Conservation (phyloP, 257 asterid genomes). For the Petunia secreta region DNA sequence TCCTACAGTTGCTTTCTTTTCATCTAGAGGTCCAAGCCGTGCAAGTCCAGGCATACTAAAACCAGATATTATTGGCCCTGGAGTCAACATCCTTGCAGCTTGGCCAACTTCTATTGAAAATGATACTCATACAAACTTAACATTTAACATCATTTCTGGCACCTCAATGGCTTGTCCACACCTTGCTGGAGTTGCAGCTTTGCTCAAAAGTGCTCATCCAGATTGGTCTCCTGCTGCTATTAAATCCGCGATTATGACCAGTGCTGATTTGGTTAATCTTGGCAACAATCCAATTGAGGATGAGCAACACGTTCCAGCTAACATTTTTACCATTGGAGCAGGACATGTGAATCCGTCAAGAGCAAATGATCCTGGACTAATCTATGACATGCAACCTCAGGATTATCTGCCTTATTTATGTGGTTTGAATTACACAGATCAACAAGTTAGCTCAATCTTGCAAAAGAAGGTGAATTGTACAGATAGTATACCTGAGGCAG, state of each 20-base stretch:
- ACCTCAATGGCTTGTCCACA: slow-evolving; percentile 44
- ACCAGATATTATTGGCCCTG: slow-evolving; percentile 40
- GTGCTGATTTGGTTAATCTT: slow-evolving; percentile 29
- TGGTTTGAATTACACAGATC: slow-evolving; percentile 29
- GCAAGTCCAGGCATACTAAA: slow-evolving; percentile 38
- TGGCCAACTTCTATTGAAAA: slow-evolving; percentile 19
- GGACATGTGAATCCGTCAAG: slow-evolving; percentile 33
- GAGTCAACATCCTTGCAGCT: slow-evolving; percentile 41
- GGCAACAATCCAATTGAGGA: slow-evolving; percentile 21
- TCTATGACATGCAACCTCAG: slow-evolving; percentile 27
- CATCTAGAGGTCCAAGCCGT: slow-evolving; percentile 35
- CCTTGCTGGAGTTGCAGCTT: slow-evolving; percentile 37
- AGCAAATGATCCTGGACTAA: slow-evolving; percentile 35
- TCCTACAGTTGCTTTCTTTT: slow-evolving; percentile 38
- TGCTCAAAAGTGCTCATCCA: slow-evolving; percentile 34
- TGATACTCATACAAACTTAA: slow-evolving; percentile 14
- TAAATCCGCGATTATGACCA: slow-evolving; percentile 40
- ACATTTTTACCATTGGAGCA: slow-evolving; percentile 28
- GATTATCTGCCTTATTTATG: slow-evolving; percentile 35
- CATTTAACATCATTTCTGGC: slow-evolving; percentile 31
- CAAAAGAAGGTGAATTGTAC: slow-evolving; percentile 21
- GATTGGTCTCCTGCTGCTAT: slow-evolving; percentile 39
- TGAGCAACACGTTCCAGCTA: slow-evolving; percentile 16
- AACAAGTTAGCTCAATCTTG: background rate
- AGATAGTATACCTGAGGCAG: slow-evolving; percentile 23